Conservation (phyloP, 2,329 filamentous ascomycete genomes). For the Aspergillus versicolor region DNA sequence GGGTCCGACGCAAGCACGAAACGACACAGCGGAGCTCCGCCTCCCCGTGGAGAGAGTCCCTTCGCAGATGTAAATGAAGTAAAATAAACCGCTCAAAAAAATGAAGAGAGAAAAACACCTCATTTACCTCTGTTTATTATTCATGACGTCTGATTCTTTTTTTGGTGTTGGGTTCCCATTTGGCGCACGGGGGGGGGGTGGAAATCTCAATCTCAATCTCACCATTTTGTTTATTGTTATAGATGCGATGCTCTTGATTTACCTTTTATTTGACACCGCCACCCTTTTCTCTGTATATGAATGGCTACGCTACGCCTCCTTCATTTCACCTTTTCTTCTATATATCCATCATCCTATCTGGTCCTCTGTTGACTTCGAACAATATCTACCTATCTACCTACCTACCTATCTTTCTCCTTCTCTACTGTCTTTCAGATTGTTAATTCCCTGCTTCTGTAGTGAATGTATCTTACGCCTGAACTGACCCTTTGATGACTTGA, state of each 20-base stretch:
- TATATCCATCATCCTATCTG: not conserved
- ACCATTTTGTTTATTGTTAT: not conserved
- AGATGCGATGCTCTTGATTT: conserved; percentile 3
- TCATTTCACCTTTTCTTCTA: not conserved
- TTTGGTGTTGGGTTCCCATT: conserved; percentile 2
- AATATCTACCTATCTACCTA: not conserved
- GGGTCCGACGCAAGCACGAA: conserved; percentile 32
- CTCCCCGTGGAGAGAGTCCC: conserved; percentile 38
- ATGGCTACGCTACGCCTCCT: conserved; percentile 4
- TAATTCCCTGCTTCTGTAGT: not conserved
- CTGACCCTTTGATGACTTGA: not conserved
- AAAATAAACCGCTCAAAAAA: conserved; percentile 24
- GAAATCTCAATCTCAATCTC: not conserved
- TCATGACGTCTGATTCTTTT: conserved; percentile 6
- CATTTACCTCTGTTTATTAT: conserved; percentile 8
- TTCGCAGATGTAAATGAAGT: conserved; percentile 48
- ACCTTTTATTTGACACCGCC: not conserved
- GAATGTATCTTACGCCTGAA: not conserved
- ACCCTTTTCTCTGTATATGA: conserved; percentile 28
- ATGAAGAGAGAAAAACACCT: not conserved
- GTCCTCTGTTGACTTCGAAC: not conserved
- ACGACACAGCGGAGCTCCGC: conserved; percentile 30
- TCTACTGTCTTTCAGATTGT: not conserved
- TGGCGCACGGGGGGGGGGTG: conserved; percentile 12
- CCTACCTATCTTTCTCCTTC: not conserved